Percentiles rank a stretch among this genome's conserved stretches.
phyloP scores from a whole-genome alignment of 163 green algal genomes.

The Scenedesmus sp. region DNA sequence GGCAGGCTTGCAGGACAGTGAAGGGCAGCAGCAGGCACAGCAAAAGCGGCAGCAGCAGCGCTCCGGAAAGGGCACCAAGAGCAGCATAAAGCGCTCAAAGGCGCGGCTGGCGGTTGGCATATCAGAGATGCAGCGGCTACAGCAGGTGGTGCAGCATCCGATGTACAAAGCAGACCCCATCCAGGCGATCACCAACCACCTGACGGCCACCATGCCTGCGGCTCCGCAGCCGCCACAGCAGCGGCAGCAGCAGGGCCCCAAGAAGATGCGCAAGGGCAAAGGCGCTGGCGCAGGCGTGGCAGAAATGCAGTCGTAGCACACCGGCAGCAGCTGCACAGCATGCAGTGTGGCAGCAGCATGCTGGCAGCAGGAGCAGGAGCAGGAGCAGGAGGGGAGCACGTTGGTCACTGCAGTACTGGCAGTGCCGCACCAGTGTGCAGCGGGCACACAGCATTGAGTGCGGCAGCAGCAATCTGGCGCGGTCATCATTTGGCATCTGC shows the following conservation, averaged over 20 bases:
- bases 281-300: neutral
- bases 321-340: neutral
- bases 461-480: too few species aligned
- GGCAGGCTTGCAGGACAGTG: neutral
- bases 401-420: too few species aligned
- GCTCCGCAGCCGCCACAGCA: constrained; percentile 38
- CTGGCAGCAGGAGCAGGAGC: too few species aligned
- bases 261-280: neutral
- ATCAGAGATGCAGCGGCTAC: constrained; percentile 64
- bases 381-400: too few species aligned
- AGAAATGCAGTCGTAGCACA: constrained; percentile 28
- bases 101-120: neutral
- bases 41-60: constrained; percentile 55
- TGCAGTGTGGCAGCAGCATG: neutral
- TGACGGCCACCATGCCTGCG: constrained; percentile 69
- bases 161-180: constrained; percentile 73
- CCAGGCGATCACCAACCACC: constrained; percentile 72
- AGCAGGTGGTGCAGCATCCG: constrained; percentile 73
- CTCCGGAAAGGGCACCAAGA: constrained; percentile 10
- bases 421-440: too few species aligned
- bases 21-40: constrained; percentile 61
- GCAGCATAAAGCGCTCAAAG: constrained; percentile 47
- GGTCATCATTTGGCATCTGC: too few species aligned
- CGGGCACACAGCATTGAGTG: too few species aligned
- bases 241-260: neutral